phyloP scores from a whole-genome alignment of 1,284 basidiomycete species.

The Ceratobasidium sp. region DNA sequence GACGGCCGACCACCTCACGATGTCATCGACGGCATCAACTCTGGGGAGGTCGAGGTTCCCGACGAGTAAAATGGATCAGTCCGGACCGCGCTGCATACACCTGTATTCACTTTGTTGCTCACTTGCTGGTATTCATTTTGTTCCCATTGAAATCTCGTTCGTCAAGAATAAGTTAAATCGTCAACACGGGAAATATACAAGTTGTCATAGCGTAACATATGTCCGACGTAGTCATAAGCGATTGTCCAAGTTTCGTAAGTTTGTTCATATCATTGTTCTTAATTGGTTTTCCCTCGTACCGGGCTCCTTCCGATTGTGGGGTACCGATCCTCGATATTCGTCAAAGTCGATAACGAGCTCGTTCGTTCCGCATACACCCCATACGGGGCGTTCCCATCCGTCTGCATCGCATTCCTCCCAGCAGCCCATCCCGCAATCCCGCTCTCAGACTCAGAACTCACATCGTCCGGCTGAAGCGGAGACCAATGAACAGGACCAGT shows the following conservation, averaged over 20 bases:
- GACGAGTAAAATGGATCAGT: conserved; percentile 77
- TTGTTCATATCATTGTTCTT: neutral
- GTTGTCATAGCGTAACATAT: neutral
- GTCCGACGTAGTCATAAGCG: neutral
- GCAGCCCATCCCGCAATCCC: conserved; percentile 24
- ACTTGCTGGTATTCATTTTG: conserved; percentile 42
- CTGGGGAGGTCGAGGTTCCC: conserved; percentile 94
- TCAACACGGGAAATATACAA: neutral
- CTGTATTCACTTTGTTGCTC: conserved; percentile 41
- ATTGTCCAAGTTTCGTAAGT: conserved; percentile 21
- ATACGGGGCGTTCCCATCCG: too few species aligned
- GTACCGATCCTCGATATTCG: conserved; percentile 38
- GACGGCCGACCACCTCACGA: conserved; percentile 96
- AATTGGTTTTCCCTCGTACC: conserved; percentile 2
- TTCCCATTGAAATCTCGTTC: neutral
- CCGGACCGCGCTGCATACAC: conserved; percentile 18
- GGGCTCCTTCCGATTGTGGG: conserved; percentile 1
- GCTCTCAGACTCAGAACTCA: conserved; percentile 9
- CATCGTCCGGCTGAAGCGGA: neutral
- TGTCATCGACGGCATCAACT: conserved; percentile 95
- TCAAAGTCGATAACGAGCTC: conserved; percentile 10
- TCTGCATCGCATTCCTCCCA: neutral
- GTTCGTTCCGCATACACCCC: neutral
- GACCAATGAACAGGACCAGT: conserved; percentile 20
- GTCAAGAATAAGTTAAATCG: neutral